A percentile compares a stretch with the other conserved stretches of the same genome.
Conservation (phyloP, 805 yeast species). For the Lachancea lanzarotensis region DNA sequence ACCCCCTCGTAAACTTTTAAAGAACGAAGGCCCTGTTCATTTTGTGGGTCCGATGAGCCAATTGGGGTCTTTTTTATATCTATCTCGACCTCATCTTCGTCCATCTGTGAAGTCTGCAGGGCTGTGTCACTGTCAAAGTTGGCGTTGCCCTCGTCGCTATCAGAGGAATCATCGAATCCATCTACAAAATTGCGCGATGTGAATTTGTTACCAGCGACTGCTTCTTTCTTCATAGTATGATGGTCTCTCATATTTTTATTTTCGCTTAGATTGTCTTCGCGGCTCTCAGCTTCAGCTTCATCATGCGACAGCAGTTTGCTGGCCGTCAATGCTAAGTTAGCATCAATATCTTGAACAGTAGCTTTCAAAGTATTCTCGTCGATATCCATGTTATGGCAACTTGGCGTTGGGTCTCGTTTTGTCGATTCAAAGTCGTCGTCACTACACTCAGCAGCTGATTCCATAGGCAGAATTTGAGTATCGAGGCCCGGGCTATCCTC, state of each 20-base stretch:
- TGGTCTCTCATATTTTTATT: too few relatives aligned
- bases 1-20: not conserved
- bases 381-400: not conserved
- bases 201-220: not conserved
- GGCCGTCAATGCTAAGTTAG: not conserved
- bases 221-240: not conserved
- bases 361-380: not conserved
- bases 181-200: not conserved
- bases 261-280: too few relatives aligned
- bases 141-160: not conserved
- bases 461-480: not conserved
- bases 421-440: not conserved
- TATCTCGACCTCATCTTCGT: not conserved
- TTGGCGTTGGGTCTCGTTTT: not conserved
- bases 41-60: not conserved
- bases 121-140: not conserved
- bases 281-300: too few relatives aligned
- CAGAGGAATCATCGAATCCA: constrained; percentile 3
- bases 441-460: not conserved
- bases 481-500: not conserved
- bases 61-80: too few relatives aligned
- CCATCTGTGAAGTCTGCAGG: not conserved
- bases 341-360: not conserved
- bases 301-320: too few relatives aligned
- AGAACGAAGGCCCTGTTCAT: not conserved